These are phyloP conservation scores for Coemansia sp. DNA, from an alignment of 192 early-diverging fungal species.

Conservation along the genomic window DNA sequence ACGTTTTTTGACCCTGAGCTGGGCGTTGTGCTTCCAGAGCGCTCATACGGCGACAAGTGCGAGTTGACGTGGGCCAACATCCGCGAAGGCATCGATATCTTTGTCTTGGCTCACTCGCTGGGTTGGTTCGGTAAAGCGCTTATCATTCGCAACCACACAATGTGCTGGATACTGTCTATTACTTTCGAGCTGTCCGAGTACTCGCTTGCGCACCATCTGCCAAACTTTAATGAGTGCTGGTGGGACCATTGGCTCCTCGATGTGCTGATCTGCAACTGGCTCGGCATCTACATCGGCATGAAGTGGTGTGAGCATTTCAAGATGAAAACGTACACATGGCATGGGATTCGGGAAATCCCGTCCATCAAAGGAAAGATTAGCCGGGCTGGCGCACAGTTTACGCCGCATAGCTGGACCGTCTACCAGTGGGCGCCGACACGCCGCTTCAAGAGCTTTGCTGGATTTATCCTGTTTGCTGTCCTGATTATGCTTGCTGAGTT, in stretches of 20 bases:
- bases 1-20: slow-evolving; percentile 77
- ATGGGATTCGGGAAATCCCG: slow-evolving; percentile 83
- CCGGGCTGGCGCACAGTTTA: slow-evolving; percentile 89
- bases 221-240: slow-evolving; percentile 99
- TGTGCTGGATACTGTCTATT: slow-evolving; percentile 95
- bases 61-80: slow-evolving; percentile 76
- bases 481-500: slow-evolving; percentile 69
- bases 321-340: slow-evolving; percentile 96
- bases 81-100: slow-evolving; percentile 87
- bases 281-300: slow-evolving; percentile 91
- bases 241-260: slow-evolving; percentile 99
- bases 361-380: slow-evolving; percentile 85
- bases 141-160: slow-evolving; percentile 90
- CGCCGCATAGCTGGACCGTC: slow-evolving; percentile 91
- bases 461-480: slow-evolving; percentile 73
- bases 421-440: slow-evolving; percentile 91
- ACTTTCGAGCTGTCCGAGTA: slow-evolving; percentile 97
- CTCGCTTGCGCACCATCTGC: slow-evolving; percentile 90
- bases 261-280: slow-evolving; percentile 92
- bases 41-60: slow-evolving; percentile 90
- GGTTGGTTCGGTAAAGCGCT: slow-evolving; percentile 96
- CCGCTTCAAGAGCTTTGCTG: slow-evolving; percentile 85
- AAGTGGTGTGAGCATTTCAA: slow-evolving; percentile 97
- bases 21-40: slow-evolving; percentile 84
- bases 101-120: slow-evolving; percentile 88